phyloP scores from a whole-genome alignment of 2,329 filamentous ascomycete species.

The Mycosphaerella sp. region DNA sequence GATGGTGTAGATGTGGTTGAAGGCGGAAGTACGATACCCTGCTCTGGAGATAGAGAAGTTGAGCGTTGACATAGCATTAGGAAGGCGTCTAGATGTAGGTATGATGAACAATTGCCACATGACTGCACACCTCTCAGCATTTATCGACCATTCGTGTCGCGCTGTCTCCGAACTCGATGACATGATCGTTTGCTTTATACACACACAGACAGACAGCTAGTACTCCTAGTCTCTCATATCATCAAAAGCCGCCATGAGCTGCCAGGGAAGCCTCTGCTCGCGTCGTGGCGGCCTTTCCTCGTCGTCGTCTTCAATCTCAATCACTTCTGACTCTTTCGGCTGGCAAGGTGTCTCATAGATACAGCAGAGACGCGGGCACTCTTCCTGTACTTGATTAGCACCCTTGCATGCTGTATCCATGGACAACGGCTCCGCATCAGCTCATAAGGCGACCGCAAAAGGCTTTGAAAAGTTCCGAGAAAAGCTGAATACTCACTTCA shows the following conservation, averaged over 20 bases:
- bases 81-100: background rate
- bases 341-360: background rate
- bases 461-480: background rate
- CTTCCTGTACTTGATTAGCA: conserved; percentile 22
- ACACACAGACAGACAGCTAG: background rate
- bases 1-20: conserved; percentile 1
- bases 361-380: conserved; percentile 25
- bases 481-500: background rate
- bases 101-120: background rate
- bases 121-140: no score
- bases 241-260: conserved; percentile 12
- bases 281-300: conserved; percentile 1
- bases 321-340: background rate
- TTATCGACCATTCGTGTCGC: no score
- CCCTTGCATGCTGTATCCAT: no score
- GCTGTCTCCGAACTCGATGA: background rate
- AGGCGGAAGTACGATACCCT: conserved; percentile 10
- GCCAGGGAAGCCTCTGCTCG: conserved; percentile 8
- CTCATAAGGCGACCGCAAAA: background rate
- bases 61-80: conserved; percentile 7
- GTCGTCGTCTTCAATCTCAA: background rate
- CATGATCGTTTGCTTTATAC: background rate
- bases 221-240: conserved; percentile 10
- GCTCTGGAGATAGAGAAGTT: conserved; percentile 2
- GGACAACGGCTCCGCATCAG: no score